A percentile compares a stretch with the other conserved stretches of the same genome.
phyloP scores from a whole-genome alignment of 768 basidiomycete genomes.

The Naganishia vishniacii region DNA sequence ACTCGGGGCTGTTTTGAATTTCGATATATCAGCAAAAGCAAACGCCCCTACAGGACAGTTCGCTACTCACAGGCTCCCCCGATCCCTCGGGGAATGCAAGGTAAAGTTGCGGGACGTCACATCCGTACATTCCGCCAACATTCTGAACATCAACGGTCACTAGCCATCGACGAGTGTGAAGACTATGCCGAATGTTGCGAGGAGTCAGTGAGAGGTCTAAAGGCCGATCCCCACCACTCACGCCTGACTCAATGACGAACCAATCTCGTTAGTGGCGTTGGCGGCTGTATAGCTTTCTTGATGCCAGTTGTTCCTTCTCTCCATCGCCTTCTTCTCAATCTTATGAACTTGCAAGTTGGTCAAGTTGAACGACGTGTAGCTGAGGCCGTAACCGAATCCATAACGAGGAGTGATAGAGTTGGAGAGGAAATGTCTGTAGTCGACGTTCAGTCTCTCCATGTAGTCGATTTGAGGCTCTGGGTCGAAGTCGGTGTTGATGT shows the following conservation, averaged over 20 bases:
- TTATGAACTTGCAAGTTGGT: constrained; percentile 54
- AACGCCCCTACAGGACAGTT: background rate
- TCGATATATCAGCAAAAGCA: too few relatives aligned
- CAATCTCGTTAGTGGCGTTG: constrained; percentile 22
- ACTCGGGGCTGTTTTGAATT: constrained; percentile 21
- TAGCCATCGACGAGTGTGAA: constrained; percentile 40
- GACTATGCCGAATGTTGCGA: constrained; percentile 18
- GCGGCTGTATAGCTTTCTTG: constrained; percentile 8
- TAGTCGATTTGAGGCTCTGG: constrained; percentile 57
- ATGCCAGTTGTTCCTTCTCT: constrained; percentile 18
- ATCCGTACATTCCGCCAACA: constrained; percentile 39
- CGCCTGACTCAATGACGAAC: constrained; percentile 26
- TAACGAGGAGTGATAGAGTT: constrained; percentile 52
- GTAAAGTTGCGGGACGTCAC: constrained; percentile 48
- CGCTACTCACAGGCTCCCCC: constrained; percentile 22
- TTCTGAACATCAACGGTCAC: constrained; percentile 43
- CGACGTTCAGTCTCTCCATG: constrained; percentile 64
- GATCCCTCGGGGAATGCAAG: constrained; percentile 29
- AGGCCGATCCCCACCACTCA: constrained; percentile 6
- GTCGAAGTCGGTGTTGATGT: constrained; percentile 49
- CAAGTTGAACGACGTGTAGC: constrained; percentile 77
- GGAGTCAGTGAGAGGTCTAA: background rate
- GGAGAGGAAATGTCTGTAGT: constrained; percentile 57
- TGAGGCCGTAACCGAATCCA: constrained; percentile 85
- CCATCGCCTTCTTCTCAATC: background rate